phyloP scores from a whole-genome alignment of 352 stramenopile genomes.

The Phytophthora pseudosyringae region DNA sequence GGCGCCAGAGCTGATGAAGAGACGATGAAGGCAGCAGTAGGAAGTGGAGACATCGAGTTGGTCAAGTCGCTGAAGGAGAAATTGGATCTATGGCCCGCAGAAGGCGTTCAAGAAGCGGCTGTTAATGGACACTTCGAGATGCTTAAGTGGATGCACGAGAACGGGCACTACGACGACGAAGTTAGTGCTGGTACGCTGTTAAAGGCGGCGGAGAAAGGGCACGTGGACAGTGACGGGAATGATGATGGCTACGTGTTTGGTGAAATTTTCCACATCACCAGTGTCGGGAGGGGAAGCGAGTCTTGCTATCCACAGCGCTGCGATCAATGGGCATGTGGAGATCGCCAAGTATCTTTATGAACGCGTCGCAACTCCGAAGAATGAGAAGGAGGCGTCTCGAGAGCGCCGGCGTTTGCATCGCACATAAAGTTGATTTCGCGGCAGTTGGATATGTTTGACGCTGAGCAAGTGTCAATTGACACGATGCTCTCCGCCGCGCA shows the following conservation, averaged over 20 bases:
- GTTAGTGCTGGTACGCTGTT: slow-evolving; percentile 4
- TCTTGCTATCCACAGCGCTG: slow-evolving; percentile 10
- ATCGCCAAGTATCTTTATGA: slow-evolving; percentile 26
- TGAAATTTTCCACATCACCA: not conserved
- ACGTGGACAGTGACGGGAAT: not conserved
- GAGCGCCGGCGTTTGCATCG: not conserved
- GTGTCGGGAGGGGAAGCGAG: slow-evolving; percentile 7
- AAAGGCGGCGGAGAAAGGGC: slow-evolving; percentile 4
- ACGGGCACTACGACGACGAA: slow-evolving; percentile 7
- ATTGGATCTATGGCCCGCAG: not conserved
- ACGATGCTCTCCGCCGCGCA: not conserved
- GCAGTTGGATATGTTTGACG: not conserved
- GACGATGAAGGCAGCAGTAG: not conserved
- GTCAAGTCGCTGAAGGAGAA: slow-evolving; percentile 22
- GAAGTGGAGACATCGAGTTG: slow-evolving; percentile 24
- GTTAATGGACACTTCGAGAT: slow-evolving; percentile 20
- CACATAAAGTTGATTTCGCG: not conserved
- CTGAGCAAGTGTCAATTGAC: not conserved
- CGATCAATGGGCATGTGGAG: slow-evolving; percentile 7
- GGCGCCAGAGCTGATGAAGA: not conserved
- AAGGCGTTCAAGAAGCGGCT: slow-evolving; percentile 11
- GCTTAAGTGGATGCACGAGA: slow-evolving; percentile 14
- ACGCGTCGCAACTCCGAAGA: slow-evolving; percentile 1
- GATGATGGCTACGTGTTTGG: not conserved
- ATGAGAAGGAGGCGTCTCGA: not conserved